phyloP scores from a whole-genome alignment of 768 basidiomycete species.

The Pleurotus tuoliensis region DNA sequence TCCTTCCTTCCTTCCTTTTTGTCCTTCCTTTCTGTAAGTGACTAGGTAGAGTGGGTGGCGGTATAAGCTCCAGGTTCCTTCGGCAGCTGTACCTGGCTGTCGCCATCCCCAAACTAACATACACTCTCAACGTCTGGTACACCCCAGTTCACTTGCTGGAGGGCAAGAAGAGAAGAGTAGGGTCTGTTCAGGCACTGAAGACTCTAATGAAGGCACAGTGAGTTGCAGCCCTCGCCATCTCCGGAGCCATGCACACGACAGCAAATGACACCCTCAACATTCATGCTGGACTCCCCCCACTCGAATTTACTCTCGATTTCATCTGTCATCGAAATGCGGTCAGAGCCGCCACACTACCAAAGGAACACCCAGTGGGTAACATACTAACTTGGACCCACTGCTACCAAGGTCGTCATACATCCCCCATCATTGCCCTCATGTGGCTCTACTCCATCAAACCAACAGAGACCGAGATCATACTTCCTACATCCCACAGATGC shows the following conservation, averaged over 20 bases:
- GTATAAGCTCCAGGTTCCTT: constrained; percentile 15
- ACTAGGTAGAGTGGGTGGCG: constrained; percentile 11
- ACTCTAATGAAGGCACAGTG: constrained; percentile 14
- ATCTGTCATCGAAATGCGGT: constrained; percentile 10
- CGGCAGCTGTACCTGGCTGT: constrained; percentile 20
- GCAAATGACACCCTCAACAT: constrained; percentile 15
- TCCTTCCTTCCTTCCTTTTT: too few species aligned
- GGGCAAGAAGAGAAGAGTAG: constrained; percentile 1
- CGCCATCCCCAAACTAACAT: constrained; percentile 21
- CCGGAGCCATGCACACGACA: constrained; percentile 17
- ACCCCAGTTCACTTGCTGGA: constrained; percentile 6
- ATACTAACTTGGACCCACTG: not conserved
- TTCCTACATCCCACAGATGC: too few species aligned
- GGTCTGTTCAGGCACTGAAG: constrained; percentile 11
- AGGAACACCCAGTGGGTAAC: constrained; percentile 12
- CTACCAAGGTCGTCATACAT: too few species aligned
- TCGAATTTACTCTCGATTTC: constrained; percentile 8
- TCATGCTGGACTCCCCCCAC: constrained; percentile 15
- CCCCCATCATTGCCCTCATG: too few species aligned
- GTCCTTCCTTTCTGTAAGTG: too few species aligned
- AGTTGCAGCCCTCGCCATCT: constrained; percentile 17
- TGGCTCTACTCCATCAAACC: too few species aligned
- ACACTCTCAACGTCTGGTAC: constrained; percentile 22
- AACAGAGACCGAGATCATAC: too few species aligned
- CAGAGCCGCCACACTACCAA: constrained; percentile 14